Base-by-base conservation (phyloP, 768 basidiomycete genomes). In the Hydnum rufescens region DNA sequence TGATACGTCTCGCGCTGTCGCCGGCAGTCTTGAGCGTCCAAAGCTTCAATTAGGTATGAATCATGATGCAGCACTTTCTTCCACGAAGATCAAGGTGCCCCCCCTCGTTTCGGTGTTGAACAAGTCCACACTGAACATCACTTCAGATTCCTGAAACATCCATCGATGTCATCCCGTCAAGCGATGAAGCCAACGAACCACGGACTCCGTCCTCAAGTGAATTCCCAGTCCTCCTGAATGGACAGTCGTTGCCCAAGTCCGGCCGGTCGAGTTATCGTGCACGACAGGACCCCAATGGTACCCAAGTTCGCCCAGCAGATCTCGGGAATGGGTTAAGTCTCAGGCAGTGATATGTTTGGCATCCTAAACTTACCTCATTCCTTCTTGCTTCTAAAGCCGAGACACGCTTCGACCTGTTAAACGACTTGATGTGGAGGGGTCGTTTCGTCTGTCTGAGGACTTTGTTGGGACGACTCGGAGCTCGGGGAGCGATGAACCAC, bases 401-500 rank as follows among this genome's bases (percentile, higher is more conserved):
- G 86, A 85, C 60, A 97, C 92, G 1, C 87, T 97, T 60, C 74
- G 89, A 51, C 90, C 92, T 0, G 78, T 93, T 56, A 93, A 92
- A 73, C 87, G 85, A 60, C 79, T 93, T 29, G 89, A 95, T 62
- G 73, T 80, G 3, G 70, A 72, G 6, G 77, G 80, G 3, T 89
- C 87, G 3, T 66, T 88, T 13, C 70, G 79, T 55, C 64, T 84
- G 19, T 88, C 87, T 0, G 73, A 77, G 5, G 89, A 86, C 59
- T 90, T 76, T 61, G 78, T 89, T 28, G 88, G 87, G 5, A 58
- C 26, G 13, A 26, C 44, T 28, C 84, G 71, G 22, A 39, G 36
- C 36, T 39, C 36, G 36, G 36, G 36, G 22, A 39, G 36, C 22
- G 36, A 39, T 39, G 36, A 39, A 39, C 13, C 0, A 13, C 36